Base-by-base conservation (phyloP, 2,329 filamentous ascomycete species). In the Neofusicoccum parvum region DNA sequence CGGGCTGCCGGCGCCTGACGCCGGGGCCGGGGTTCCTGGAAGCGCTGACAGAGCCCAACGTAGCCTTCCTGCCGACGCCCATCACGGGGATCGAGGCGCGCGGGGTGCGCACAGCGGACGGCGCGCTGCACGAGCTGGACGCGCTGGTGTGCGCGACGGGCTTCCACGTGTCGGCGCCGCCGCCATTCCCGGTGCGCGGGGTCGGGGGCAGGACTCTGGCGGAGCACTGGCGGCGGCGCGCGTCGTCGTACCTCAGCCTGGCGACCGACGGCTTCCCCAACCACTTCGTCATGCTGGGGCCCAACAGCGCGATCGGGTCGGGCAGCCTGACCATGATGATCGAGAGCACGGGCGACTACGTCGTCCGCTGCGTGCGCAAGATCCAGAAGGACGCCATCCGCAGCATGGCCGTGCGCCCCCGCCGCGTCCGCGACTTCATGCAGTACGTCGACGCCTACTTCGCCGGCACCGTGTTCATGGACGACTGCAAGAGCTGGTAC, bases 11-110 rank as follows among this genome's bases (percentile, higher is more conserved):
- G 10, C 76, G 83, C 2, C 68, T 83, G 17, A 84, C 83, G 0
- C 84, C 83, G 0, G 83, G 83, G 0, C 80, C 81, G 27, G 82
- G 83, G 0, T 86, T 83, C 69, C 78, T 86, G 9, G 81, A 85
- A 69, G 80, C 83, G 2, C 71, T 83, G 6, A 72, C 74, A 4
- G 60, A 80, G 20, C 72, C 74, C 0, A 83, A 81, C 67, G 78
- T 78, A 6, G 70, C 70, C 27, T 77, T 76, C 34, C 68, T 78
- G n/a, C 79, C 78, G 15, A 68, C 69, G 0, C 68, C 71, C 5
- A 78, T 81, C 63, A 74, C 72, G 14, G 65, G 59, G 14, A 78
- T 82, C 65, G 74, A 75, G 5, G 68, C 73, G 7, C 70, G 70
- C 2, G 79, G 80, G 11, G 69, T 82, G 10, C 73, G 77, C 11